Evolutionary conservation across 352 stramenopile genomes (phyloP).

Genomic region (Pythium inflatum): DNA sequence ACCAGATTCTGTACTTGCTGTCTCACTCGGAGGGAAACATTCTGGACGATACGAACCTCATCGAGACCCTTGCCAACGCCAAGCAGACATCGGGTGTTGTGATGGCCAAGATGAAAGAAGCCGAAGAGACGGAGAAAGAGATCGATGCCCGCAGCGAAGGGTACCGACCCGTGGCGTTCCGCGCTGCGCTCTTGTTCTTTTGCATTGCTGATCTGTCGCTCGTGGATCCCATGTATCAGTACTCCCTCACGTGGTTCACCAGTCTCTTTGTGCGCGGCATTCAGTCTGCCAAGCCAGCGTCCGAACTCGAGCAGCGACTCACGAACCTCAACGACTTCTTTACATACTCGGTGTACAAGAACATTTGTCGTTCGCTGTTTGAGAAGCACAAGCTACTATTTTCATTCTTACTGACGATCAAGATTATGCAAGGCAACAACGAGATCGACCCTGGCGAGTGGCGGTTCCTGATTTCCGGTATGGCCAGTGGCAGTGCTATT

Average conservation of each 20-base stretch:
- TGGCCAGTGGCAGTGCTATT: constrained; percentile 45
- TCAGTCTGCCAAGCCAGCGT: constrained; percentile 68
- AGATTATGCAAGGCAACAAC: constrained; percentile 87
- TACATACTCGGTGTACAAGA: constrained; percentile 95
- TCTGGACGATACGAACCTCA: constrained; percentile 92
- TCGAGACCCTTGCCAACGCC: constrained; percentile 86
- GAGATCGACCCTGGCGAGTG: constrained; percentile 85
- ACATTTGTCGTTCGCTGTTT: constrained; percentile 93
- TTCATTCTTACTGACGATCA: constrained; percentile 90
- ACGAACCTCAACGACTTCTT: constrained; percentile 93
- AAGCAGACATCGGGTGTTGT: constrained; percentile 83
- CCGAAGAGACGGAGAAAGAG: constrained; percentile 90
- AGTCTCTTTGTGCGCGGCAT: constrained; percentile 92
- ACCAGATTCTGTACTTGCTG: constrained; percentile 91
- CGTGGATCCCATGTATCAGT: constrained; percentile 93
- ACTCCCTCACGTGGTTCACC: constrained; percentile 94
- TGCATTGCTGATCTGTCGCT: constrained; percentile 88
- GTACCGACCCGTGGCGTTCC: constrained; percentile 89
- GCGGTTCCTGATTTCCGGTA: constrained; percentile 91
- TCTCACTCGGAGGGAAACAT: constrained; percentile 93
- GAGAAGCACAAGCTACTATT: constrained; percentile 95
- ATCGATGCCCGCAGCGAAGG: constrained; percentile 87
- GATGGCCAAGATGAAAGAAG: constrained; percentile 90
- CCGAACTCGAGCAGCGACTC: constrained; percentile 74
- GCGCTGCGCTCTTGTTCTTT: constrained; percentile 90